These are phyloP conservation scores for Suillus paluster DNA, from an alignment of 768 basidiomycete genomes.

Conservation along the genomic window DNA sequence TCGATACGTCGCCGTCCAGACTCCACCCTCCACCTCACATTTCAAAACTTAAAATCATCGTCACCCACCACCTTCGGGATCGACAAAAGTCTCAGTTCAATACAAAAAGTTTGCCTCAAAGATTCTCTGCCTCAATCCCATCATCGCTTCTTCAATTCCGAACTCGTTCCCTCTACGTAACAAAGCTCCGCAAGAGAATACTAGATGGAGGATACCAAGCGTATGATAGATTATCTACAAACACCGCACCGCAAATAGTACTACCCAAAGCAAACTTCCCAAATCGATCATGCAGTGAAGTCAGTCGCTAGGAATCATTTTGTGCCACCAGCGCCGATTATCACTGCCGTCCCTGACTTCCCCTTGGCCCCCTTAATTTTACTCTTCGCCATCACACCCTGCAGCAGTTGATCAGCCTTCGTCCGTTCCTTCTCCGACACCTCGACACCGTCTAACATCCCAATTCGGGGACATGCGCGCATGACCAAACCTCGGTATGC, in stretches of 20 bases:
- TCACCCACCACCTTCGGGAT: neutral
- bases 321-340: slow-evolving; percentile 7
- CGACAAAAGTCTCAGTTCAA: neutral
- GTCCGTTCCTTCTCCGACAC: slow-evolving; percentile 83
- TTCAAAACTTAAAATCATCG: neutral
- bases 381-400: slow-evolving; percentile 52
- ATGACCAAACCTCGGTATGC: slow-evolving; percentile 91
- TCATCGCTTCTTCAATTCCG: slow-evolving; percentile 8
- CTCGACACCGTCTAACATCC: slow-evolving; percentile 84
- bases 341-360: slow-evolving; percentile 19
- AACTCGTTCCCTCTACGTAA: slow-evolving; percentile 13
- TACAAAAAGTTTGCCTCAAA: neutral
- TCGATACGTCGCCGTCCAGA: neutral
- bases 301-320: neutral
- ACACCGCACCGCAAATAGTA: slow-evolving; percentile 3
- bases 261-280: slow-evolving; percentile 5
- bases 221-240: slow-evolving; percentile 3
- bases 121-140: slow-evolving; percentile 8
- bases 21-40: neutral
- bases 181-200: neutral
- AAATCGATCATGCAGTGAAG: slow-evolving; percentile 13
- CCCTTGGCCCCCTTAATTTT: slow-evolving; percentile 35
- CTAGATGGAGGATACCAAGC: slow-evolving; percentile 6
- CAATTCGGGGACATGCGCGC: slow-evolving; percentile 67
- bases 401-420: slow-evolving; percentile 76